A percentile compares a stretch with the other conserved stretches of the same genome.
phyloP scores from a whole-genome alignment of 2,329 filamentous ascomycete species.

The Scedosporium dehoogii region DNA sequence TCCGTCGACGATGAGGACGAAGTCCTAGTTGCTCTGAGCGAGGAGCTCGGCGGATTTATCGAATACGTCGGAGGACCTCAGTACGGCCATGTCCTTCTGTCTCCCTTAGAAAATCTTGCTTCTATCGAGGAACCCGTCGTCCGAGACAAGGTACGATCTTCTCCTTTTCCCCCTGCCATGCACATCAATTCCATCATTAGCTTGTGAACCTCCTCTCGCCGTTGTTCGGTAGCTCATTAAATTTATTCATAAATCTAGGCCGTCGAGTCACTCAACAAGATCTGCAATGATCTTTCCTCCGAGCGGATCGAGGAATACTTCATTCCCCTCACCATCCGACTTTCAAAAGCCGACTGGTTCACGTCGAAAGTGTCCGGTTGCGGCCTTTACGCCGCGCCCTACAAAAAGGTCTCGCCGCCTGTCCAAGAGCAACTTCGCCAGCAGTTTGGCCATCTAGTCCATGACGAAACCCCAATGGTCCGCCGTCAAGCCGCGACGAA shows the following conservation, averaged over 20 bases:
- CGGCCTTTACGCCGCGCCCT: conserved; percentile 87
- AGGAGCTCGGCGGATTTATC: conserved; percentile 92
- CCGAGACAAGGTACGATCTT: conserved; percentile 72
- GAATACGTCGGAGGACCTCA: conserved; percentile 95
- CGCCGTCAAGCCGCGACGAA: conserved; percentile 94
- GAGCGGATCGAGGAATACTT: conserved; percentile 96
- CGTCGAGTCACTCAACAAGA: conserved; percentile 98
- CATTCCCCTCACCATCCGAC: conserved; percentile 86
- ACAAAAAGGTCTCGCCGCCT: conserved; percentile 79
- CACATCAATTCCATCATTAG: background rate
- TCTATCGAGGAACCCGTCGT: conserved; percentile 98
- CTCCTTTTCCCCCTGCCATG: background rate
- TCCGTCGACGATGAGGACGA: conserved; percentile 99
- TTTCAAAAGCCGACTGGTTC: conserved; percentile 99
- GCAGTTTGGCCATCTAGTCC: conserved; percentile 86
- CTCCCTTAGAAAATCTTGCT: conserved; percentile 92
- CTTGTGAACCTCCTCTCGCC: conserved; percentile 3
- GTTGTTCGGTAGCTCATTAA: background rate
- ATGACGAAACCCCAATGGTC: conserved; percentile 99
- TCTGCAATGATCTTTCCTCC: conserved; percentile 83
- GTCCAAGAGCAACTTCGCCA: conserved; percentile 85
- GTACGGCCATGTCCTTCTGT: conserved; percentile 91
- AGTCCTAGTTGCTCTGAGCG: conserved; percentile 90
- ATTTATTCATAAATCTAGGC: conserved; percentile 46
- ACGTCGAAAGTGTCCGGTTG: conserved; percentile 98